A percentile compares a stretch with the other conserved stretches of the same genome.
Conservation (phyloP, 2,329 filamentous ascomycete species). For the Didymella lethalis region DNA sequence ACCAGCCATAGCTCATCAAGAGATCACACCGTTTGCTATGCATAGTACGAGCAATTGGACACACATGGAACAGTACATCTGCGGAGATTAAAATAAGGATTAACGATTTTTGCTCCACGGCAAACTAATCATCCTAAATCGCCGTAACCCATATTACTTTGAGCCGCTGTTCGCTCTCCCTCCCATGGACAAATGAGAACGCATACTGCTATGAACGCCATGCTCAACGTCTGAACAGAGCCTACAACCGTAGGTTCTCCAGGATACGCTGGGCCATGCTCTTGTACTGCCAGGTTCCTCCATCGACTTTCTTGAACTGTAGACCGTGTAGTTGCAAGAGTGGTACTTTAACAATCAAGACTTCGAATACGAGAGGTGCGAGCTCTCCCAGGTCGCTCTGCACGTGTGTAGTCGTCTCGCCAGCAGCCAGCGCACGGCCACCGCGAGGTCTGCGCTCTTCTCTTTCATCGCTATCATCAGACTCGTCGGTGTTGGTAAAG, state of each 20-base stretch:
- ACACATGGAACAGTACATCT: neutral
- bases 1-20: neutral
- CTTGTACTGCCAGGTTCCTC: slow-evolving; percentile 98
- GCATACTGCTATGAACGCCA: slow-evolving; percentile 11
- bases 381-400: slow-evolving; percentile 87
- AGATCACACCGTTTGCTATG: neutral
- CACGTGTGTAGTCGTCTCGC: slow-evolving; percentile 90
- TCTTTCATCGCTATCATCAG: slow-evolving; percentile 71
- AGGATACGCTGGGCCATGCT: slow-evolving; percentile 97
- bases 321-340: slow-evolving; percentile 92
- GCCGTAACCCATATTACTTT: slow-evolving; percentile 16
- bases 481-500: slow-evolving; percentile 87
- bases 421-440: slow-evolving; percentile 63
- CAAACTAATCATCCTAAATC: neutral
- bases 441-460: slow-evolving; percentile 53
- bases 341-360: slow-evolving; percentile 96
- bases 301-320: slow-evolving; percentile 95
- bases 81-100: neutral
- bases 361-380: slow-evolving; percentile 89
- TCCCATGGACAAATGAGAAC: slow-evolving; percentile 4
- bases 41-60: neutral
- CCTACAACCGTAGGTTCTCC: slow-evolving; percentile 78
- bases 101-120: neutral
- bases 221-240: slow-evolving; percentile 3
- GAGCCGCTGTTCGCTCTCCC: slow-evolving; percentile 1